Base-by-base conservation (phyloP, 345 rosid genomes). In the Salix suchowensis region DNA sequence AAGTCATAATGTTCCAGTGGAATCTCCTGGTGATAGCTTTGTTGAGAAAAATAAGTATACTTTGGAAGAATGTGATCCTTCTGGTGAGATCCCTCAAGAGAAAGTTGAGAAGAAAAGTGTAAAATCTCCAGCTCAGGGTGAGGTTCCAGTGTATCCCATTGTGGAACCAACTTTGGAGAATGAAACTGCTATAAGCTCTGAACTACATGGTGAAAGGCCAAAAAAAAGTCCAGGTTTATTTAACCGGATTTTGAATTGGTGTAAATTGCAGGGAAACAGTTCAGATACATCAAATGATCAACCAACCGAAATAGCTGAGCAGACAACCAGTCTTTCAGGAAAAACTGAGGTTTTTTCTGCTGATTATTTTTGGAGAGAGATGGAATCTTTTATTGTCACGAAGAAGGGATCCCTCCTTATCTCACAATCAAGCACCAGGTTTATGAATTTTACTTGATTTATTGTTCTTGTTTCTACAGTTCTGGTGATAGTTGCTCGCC, bases 351-450 rank as follows among this genome's bases (percentile, higher is more conserved):
- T 78, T 26, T 89, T 91, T 82, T 78, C 76, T 2, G 69, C 80
- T 61, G 84, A 86, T 78, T 81, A 83, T 10, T 86, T 89, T 74
- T 88, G 97, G 98, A 77, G 74, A 14, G 89, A 87, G 23, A 54
- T 91, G 83, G 88, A 89, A 73, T 83, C 86, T 73, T 93, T 89
- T 82, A 72, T 91, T 64, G 60, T 80, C 77, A 84, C 93, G 32
- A 77, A 81, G 46, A 82, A 75, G 79, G 98, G 93, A 73, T 88
- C 83, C 10, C 77, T 52, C 48, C 21, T 80, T 81, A 85, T 91
- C 73, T 23, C 87, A 66, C 84, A 78, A 80, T 88, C 97, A 28
- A 86, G 42, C 74, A 91, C 90, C 84, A 93, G 98, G 98, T 95
- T 62, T 34, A 58, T 65, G 67, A 74, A 66, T 62, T 76, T 46